Evolutionary conservation across 768 basidiomycete genomes (phyloP), one percentile per base, ranked within the genome.

Genomic region (Mycena pura): DNA sequence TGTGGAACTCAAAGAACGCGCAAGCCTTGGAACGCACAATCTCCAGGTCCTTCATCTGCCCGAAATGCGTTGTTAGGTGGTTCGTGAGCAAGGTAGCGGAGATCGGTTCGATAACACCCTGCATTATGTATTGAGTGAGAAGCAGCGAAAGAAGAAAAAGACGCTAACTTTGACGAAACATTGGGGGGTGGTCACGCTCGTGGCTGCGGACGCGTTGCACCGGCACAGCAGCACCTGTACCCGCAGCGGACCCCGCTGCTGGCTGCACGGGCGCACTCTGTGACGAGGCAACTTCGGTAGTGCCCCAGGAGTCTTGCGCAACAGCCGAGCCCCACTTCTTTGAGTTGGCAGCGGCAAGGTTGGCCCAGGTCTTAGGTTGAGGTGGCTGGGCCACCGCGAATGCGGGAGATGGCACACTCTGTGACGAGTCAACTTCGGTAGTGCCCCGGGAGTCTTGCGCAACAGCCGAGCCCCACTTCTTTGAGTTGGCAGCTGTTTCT

Each of bases 1-100:
- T 77, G 21, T 70, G 73, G 79, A 96, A 99, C 75, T 98, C 96
- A 69, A 97, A 81, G 85, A 99, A 98, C 0, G 95, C 96, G 70
- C 96, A 98, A 0, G 92, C 93, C 74, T 93, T 96, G 71, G 70
- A 73, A 64, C 91, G 91, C 39, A 96, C 89, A 64, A 97, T 88
- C 75, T 98, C 96, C 39, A 95, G 76, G 22, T 95, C 94, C 74
- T 91, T 93, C 70, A 97, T 82, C 0, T 87, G 80, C 0, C 94
- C 94, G 73, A 96, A 96, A 31, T 88, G 86, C 29, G 74, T 69
- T 0, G 80, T 76, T 32, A 95, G 81, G 3, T 77, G 71, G 38
- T 72, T 76, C 21, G 72, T 76, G 34, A 96, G 82, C 1, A 81
- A 77, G 14, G 74, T 50, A 44, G 83, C 79, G 24, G 85, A 76